phyloP scores from a whole-genome alignment of 106 monocot species.

The Xerophyta viscosa region DNA sequence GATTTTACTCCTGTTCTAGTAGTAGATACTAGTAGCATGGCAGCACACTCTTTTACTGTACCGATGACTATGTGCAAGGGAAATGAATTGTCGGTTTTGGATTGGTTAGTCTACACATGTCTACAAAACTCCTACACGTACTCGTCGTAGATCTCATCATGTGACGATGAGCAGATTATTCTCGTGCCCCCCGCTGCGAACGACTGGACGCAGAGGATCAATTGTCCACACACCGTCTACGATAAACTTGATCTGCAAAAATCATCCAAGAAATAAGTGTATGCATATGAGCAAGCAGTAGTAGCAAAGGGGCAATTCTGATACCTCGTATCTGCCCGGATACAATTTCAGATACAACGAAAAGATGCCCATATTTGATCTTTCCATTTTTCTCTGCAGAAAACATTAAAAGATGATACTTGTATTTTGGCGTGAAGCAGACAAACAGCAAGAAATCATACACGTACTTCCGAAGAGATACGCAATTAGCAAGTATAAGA shows the following conservation, averaged over 20 bases:
- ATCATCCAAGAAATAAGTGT: background rate
- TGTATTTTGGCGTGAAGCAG: too few species aligned
- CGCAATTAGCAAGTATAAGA: too few species aligned
- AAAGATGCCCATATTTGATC: slow-evolving; percentile 51
- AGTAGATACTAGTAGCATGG: too few species aligned
- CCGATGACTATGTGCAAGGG: background rate
- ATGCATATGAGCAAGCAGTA: background rate
- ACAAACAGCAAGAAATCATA: too few species aligned
- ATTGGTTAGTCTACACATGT: background rate
- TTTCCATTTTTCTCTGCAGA: slow-evolving; percentile 77
- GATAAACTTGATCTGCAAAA: slow-evolving; percentile 83
- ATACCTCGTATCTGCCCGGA: slow-evolving; percentile 87
- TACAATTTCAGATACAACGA: slow-evolving; percentile 61
- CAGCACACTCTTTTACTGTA: too few species aligned
- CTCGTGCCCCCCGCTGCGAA: slow-evolving; percentile 44
- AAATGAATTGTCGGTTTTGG: slow-evolving; percentile 8
- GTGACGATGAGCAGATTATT: slow-evolving; percentile 62
- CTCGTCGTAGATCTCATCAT: slow-evolving; percentile 8
- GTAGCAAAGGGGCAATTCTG: background rate
- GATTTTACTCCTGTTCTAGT: too few species aligned
- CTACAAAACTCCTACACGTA: background rate
- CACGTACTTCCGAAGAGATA: too few species aligned
- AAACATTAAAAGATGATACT: background rate
- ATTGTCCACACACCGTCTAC: slow-evolving; percentile 85
- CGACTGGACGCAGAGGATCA: slow-evolving; percentile 61